These are phyloP conservation scores for Globisporangium nodosum DNA, from an alignment of 352 stramenopile genomes.

Conservation along the genomic window DNA sequence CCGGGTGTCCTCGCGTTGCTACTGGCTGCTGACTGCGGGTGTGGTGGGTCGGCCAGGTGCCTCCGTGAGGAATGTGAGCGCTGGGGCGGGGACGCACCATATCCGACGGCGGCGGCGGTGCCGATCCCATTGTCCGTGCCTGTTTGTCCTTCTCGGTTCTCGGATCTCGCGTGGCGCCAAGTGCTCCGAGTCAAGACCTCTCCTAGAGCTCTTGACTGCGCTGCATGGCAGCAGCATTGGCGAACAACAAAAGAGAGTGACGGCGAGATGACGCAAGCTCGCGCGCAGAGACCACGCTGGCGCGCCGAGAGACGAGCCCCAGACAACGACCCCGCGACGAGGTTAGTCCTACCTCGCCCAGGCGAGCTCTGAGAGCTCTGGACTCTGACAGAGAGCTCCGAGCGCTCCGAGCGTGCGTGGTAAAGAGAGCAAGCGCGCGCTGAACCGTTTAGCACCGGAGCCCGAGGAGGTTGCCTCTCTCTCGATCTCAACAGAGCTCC, in stretches of 20 bases:
- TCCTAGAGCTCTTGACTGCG: too few species aligned
- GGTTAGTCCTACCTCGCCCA: background rate
- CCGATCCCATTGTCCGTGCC: background rate
- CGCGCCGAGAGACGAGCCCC: background rate
- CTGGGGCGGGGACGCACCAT: background rate
- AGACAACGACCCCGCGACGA: background rate
- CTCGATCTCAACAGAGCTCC: too few species aligned
- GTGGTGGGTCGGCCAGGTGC: too few species aligned
- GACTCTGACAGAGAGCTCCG: background rate
- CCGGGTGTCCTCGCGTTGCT: too few species aligned
- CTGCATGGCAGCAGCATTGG: too few species aligned
- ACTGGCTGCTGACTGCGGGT: too few species aligned
- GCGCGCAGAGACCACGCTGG: background rate
- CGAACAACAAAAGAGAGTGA: background rate
- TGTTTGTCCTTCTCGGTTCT: background rate
- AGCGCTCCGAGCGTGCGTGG: background rate
- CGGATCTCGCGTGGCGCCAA: too few species aligned
- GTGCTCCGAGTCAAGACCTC: too few species aligned
- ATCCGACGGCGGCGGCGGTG: background rate
- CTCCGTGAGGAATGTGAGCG: too few species aligned
- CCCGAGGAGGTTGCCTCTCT: too few species aligned
- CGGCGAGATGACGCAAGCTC: background rate
- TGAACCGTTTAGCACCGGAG: too few species aligned
- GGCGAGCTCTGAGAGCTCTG: background rate
- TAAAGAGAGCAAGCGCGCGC: too few species aligned